A percentile compares a stretch with the other conserved stretches of the same genome.
phyloP scores from a whole-genome alignment of 495 filamentous ascomycete species.

The Amphirosellinia nigrospora region DNA sequence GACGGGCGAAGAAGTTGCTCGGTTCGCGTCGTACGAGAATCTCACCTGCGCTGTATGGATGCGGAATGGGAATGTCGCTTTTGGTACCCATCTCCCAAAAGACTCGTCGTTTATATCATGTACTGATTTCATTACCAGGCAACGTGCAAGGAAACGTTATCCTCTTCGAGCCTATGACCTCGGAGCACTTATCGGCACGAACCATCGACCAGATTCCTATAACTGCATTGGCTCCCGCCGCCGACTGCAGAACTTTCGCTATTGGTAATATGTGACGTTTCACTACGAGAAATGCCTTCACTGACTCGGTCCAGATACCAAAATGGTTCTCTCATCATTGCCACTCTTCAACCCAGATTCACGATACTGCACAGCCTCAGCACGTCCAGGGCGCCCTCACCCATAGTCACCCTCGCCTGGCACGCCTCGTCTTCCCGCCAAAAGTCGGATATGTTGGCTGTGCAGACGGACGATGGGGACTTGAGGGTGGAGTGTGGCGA shows the following conservation, averaged over 20 bases:
- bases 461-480: constrained; percentile 90
- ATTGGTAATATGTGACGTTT: constrained; percentile 69
- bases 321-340: constrained; percentile 93
- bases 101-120: constrained; percentile 21
- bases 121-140: constrained; percentile 56
- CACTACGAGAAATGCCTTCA: constrained; percentile 24
- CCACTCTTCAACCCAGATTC: constrained; percentile 86
- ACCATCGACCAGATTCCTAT: constrained; percentile 93
- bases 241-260: constrained; percentile 96
- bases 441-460: constrained; percentile 97
- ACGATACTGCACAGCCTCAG: constrained; percentile 93
- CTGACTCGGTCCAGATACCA: constrained; percentile 70
- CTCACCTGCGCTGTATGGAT: constrained; percentile 91
- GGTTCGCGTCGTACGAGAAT: constrained; percentile 88
- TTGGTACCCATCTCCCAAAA: constrained; percentile 67
- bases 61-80: constrained; percentile 95
- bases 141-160: constrained; percentile 92
- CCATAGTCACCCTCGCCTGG: constrained; percentile 91
- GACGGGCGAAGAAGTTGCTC: constrained; percentile 86
- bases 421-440: constrained; percentile 96
- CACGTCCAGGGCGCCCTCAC: constrained; percentile 80
- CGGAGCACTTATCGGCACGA: constrained; percentile 89
- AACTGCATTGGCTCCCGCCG: constrained; percentile 84
- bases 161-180: constrained; percentile 89
- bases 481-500: constrained; percentile 96